phyloP scores from a whole-genome alignment of 2,329 filamentous ascomycete species.

The Xylaria polymorpha region DNA sequence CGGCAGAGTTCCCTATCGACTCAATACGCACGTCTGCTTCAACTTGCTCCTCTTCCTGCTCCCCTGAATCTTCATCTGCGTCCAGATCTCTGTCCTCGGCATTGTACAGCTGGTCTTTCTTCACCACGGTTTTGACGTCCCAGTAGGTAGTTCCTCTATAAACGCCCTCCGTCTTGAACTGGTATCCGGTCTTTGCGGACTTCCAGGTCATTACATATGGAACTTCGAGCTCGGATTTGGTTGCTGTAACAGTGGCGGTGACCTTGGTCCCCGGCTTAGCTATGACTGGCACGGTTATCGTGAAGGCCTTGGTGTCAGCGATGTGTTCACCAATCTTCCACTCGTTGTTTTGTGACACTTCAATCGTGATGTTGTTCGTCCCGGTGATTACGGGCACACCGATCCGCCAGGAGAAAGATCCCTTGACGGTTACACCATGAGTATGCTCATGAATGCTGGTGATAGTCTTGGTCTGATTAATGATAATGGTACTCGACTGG shows the following conservation, averaged over 20 bases:
- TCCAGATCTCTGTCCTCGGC: background rate
- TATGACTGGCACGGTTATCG: slow-evolving; percentile 2
- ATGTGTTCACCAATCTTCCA: background rate
- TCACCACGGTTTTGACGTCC: background rate
- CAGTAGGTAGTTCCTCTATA: slow-evolving; percentile 10
- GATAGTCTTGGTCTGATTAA: slow-evolving; percentile 3
- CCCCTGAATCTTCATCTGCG: background rate
- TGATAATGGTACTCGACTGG: background rate
- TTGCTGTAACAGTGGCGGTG: slow-evolving; percentile 5
- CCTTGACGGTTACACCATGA: background rate
- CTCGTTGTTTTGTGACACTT: slow-evolving; percentile 1
- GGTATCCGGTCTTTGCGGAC: background rate
- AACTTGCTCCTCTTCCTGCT: background rate
- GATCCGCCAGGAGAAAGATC: slow-evolving; percentile 1
- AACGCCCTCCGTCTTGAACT: background rate
- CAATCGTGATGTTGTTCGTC: background rate
- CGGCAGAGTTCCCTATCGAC: background rate
- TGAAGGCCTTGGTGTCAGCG: background rate
- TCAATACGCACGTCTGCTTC: background rate
- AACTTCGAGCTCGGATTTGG: background rate
- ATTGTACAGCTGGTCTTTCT: background rate
- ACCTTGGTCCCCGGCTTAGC: background rate
- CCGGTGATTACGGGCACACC: background rate
- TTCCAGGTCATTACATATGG: slow-evolving; percentile 2
- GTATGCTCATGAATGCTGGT: background rate